These are phyloP conservation scores for Lentinula edodes DNA, from an alignment of 768 basidiomycete genomes.

Conservation along the genomic window DNA sequence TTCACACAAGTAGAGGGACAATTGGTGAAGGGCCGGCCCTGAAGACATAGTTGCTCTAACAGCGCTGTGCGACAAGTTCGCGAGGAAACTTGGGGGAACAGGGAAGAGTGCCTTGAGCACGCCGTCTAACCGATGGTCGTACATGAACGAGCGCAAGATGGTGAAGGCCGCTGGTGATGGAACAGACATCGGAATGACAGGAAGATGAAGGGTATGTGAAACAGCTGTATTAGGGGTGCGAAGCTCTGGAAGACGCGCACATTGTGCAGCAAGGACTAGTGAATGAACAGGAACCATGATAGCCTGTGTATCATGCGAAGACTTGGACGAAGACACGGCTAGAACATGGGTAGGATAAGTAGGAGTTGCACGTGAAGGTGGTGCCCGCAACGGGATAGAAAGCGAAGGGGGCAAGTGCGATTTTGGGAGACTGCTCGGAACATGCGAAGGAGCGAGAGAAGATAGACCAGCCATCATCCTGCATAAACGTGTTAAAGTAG, in stretches of 20 bases:
- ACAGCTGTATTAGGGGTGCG: constrained; percentile 28
- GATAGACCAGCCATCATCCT: constrained; percentile 55
- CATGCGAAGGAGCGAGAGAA: constrained; percentile 43
- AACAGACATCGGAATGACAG: constrained; percentile 64
- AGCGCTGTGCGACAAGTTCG: constrained; percentile 35
- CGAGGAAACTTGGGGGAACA: constrained; percentile 38
- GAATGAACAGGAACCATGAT: constrained; percentile 58
- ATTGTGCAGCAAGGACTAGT: constrained; percentile 56
- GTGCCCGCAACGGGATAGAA: constrained; percentile 34
- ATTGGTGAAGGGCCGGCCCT: constrained; percentile 46
- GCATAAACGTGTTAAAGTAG: constrained; percentile 14
- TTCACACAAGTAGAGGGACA: constrained; percentile 46
- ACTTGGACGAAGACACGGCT: constrained; percentile 47
- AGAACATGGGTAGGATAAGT: constrained; percentile 51
- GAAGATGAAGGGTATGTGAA: constrained; percentile 36
- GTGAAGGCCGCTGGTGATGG: constrained; percentile 69
- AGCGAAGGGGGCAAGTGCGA: constrained; percentile 60
- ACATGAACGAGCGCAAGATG: constrained; percentile 60
- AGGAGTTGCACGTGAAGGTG: constrained; percentile 19
- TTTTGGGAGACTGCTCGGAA: constrained; percentile 62
- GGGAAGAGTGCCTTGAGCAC: constrained; percentile 65
- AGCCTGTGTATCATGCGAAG: constrained; percentile 34
- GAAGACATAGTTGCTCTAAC: constrained; percentile 41
- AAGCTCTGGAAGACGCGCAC: constrained; percentile 49
- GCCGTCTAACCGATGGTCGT: constrained; percentile 55